phyloP scores from a whole-genome alignment of 305 asterid species.

The Caryopteris hybrid region DNA sequence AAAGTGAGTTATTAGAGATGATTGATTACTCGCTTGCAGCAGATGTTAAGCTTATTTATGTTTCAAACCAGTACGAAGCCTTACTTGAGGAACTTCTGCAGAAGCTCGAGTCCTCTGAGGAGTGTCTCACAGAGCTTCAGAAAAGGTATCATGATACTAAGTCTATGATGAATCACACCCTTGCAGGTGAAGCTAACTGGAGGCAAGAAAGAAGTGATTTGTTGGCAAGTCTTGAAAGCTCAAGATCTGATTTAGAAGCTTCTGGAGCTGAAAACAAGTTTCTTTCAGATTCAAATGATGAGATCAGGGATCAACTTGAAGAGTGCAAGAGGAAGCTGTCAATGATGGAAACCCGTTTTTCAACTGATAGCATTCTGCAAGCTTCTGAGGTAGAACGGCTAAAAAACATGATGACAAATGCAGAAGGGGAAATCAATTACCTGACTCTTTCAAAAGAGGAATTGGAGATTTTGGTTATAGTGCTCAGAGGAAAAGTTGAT shows the following conservation, averaged over 20 bases:
- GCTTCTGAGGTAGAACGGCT: slow-evolving; percentile 42
- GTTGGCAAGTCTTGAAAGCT: slow-evolving; percentile 30
- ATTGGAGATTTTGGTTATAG: slow-evolving; percentile 47
- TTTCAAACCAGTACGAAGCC: slow-evolving; percentile 43
- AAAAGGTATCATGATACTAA: slow-evolving; percentile 41
- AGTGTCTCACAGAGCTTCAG: slow-evolving; percentile 38
- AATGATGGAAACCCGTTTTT: slow-evolving; percentile 24
- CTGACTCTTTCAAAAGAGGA: slow-evolving; percentile 56
- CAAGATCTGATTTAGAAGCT: slow-evolving; percentile 53
- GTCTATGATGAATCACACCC: slow-evolving; percentile 31
- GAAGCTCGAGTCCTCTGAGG: slow-evolving; percentile 44
- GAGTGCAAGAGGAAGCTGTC: slow-evolving; percentile 40
- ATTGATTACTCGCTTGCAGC: slow-evolving; percentile 46
- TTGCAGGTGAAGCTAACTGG: slow-evolving; percentile 46
- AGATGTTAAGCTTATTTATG: slow-evolving; percentile 56
- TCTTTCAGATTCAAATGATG: slow-evolving; percentile 49
- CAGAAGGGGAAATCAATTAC: slow-evolving; percentile 48
- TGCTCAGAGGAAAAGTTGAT: slow-evolving; percentile 50
- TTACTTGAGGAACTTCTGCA: slow-evolving; percentile 36
- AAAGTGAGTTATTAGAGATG: slow-evolving; percentile 52
- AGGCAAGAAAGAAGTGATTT: slow-evolving; percentile 44
- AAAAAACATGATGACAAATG: slow-evolving; percentile 28
- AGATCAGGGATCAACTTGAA: slow-evolving; percentile 36
- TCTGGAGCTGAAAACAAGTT: slow-evolving; percentile 47
- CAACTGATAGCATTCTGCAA: slow-evolving; percentile 30